phyloP scores from a whole-genome alignment of 345 rosid genomes.

The Aurinia saxatilis region DNA sequence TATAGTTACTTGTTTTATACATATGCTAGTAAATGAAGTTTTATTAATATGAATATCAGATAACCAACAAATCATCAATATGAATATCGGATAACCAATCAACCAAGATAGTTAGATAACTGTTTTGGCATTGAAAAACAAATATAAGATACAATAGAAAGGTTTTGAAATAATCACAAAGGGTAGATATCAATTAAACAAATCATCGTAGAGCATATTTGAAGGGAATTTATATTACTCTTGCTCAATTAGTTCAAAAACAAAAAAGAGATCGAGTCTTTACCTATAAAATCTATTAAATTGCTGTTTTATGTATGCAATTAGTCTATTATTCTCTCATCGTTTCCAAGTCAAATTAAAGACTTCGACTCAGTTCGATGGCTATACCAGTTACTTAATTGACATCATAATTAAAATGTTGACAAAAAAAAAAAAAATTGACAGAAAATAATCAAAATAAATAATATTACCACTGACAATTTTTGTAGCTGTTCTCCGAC shows the following conservation, averaged over 20 bases:
- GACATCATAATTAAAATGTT: too few species aligned
- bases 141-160: not conserved
- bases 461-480: not conserved
- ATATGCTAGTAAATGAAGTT: not conserved
- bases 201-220: too few species aligned
- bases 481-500: not conserved
- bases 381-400: slow-evolving; percentile 1
- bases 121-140: not conserved
- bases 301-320: too few species aligned
- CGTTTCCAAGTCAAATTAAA: not conserved
- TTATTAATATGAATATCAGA: not conserved
- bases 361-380: not conserved
- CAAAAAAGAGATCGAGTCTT: too few species aligned
- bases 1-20: not conserved
- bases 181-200: too few species aligned
- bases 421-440: too few species aligned
- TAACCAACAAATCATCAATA: too few species aligned
- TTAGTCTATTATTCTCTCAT: not conserved
- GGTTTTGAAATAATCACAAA: not conserved
- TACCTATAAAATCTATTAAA: too few species aligned
- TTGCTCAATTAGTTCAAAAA: too few species aligned
- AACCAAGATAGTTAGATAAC: not conserved
- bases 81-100: not conserved
- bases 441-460: not conserved
- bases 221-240: too few species aligned